Conservation (phyloP, 176 grass and related monocot species). For the Rhynchospora tenuis region DNA sequence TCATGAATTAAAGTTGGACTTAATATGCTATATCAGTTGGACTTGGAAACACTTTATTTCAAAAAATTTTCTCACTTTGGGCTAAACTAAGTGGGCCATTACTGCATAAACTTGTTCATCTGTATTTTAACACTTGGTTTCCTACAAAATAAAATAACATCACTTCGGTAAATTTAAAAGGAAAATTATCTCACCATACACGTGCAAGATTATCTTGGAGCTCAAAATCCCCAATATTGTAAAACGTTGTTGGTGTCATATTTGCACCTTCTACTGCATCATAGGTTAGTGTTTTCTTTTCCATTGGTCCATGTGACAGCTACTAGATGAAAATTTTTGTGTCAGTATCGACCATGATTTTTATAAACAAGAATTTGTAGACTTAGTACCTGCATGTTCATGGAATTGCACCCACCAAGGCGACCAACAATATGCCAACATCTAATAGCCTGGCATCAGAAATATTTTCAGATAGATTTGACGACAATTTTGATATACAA, state of each 20-base stretch:
- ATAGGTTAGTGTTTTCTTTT: conserved; percentile 78
- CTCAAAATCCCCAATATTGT: conserved; percentile 96
- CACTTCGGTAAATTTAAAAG: conserved; percentile 12
- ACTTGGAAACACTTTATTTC: background rate
- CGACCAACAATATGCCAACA: conserved; percentile 86
- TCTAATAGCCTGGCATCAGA: conserved; percentile 57
- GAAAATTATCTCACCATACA: conserved; percentile 56
- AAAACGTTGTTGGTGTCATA: conserved; percentile 59
- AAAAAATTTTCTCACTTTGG: background rate
- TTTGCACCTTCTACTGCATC: conserved; percentile 84
- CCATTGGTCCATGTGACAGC: conserved; percentile 70
- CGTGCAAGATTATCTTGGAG: conserved; percentile 92
- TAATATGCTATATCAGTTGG: background rate
- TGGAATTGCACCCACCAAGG: conserved; percentile 93
- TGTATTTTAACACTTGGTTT: background rate
- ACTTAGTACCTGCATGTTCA: conserved; percentile 90
- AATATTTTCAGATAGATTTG: conserved; percentile 15
- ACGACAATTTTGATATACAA: conserved; percentile 3
- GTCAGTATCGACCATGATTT: background rate
- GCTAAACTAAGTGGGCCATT: background rate
- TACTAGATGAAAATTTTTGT: conserved; percentile 17
- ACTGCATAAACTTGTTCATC: background rate
- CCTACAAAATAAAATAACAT: background rate
- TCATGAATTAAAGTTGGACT: background rate
- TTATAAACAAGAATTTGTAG: conserved; percentile 1